Base-by-base conservation (phyloP, 2,329 filamentous ascomycete species). In the Epichloe coenophiala region DNA sequence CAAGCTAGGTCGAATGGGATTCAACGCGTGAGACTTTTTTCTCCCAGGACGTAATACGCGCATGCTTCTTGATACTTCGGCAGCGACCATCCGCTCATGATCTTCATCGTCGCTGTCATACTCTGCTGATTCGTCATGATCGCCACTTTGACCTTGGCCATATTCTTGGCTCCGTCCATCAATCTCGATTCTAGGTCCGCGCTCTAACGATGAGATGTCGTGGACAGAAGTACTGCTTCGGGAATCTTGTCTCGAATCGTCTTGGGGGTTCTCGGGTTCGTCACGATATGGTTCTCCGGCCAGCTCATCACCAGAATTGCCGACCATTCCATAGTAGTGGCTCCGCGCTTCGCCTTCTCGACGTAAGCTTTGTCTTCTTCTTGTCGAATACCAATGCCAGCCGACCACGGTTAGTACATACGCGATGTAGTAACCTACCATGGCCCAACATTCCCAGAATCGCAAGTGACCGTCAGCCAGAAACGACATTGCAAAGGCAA, bases 11-110 rank as follows among this genome's bases (percentile, higher is more conserved):
- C 93, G 78, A 55, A 98, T 96, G 0, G 89, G 86, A 6, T 83
- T 91, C 54, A 90, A 77, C 15, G 37, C 48, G 35, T 54, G 2
- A 88, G 88, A 56, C 83, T 84, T 57, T 84, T 80, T 55, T 81
- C 77, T 43, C 7, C 48, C 52, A 2, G 86, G 80, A 21, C 88
- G 80, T 57, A 81, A 82, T 31, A 97, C 76, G 51, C 91, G 85
- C 93, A 98, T 98, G 64, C 88, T 95, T 64, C 83, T 93, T 39
- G 85, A 84, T 62, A 98, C 80, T 65, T 97, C 90, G 19, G 88
- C 88, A 39, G 81, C 83, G 46, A 86, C 75, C 55, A 85, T 80
- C 48, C 76, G 73, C 45, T 82, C 80, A 45, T 81, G 77, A 12
- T 69, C 65, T 48, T 79, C 75, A 36, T 73, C 71, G 11, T 37